Base-by-base conservation (phyloP, 2,329 filamentous ascomycete species). In the Triangularia setosa region DNA sequence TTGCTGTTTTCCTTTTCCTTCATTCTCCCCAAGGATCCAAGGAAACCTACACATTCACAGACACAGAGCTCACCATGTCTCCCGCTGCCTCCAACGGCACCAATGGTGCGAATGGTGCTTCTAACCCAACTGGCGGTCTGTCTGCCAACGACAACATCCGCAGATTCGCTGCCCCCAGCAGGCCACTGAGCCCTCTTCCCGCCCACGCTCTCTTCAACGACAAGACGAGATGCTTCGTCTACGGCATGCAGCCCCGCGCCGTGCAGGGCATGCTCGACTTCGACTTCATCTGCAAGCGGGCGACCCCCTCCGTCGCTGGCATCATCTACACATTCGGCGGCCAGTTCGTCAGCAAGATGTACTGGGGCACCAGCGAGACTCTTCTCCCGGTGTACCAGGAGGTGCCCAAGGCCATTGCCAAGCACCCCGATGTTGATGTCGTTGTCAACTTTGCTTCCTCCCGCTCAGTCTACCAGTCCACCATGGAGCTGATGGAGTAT, bases 261-360 rank as follows among this genome's bases (percentile, higher is more conserved):
- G 91, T 93, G 71, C 91, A 93, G 83, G 90, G 90, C 78, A 93
- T 93, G 90, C 91, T 99, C 78, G 95, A 99, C 81, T 99, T 99
- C 80, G 95, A 99, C 86, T 99, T 98, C 87, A 99, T 99, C 83
- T 99, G 95, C 93, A 98, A 98, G 89, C 92, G 95, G 75, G 87
- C 89, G 78, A 96, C 91, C 66, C 95, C 95, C 70, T 99, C 95
- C 65, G 95, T 99, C 65, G 95, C 95, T 71, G 95, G 93, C 78
- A 98, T 99, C 82, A 98, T 99, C 86, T 99, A 99, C 86, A 97
- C 95, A 74, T 99, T 99, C 77, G 95, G 95, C 79, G 95, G 95
- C 72, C 95, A 99, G 83, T 99, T 99, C 88, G 95, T 99, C 78
- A 97, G 93, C 89, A 99, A 99, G 90, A 98, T 99, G 95, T 99